A percentile compares a stretch with the other conserved stretches of the same genome.
phyloP scores from a whole-genome alignment of 139 green algal species.

The Chlamydomonas schloesseri region DNA sequence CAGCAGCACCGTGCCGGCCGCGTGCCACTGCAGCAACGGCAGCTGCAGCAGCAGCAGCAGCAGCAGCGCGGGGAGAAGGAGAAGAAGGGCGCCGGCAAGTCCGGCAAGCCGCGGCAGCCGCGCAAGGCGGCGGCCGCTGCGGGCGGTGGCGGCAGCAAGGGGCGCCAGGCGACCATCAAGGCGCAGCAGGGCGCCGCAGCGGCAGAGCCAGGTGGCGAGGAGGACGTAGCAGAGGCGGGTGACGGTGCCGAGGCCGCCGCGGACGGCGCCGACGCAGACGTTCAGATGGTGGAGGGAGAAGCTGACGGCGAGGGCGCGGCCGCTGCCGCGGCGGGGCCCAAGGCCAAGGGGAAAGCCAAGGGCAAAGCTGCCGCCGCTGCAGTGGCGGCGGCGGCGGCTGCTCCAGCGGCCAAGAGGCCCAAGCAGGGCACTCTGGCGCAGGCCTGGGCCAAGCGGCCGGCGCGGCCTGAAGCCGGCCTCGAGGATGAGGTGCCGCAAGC shows the following conservation, averaged over 20 bases:
- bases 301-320: neutral
- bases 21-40: slow-evolving; percentile 1
- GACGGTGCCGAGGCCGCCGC: neutral
- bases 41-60: neutral
- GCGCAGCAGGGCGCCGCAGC: neutral
- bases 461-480: neutral
- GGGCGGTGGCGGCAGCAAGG: neutral
- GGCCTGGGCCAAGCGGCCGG: slow-evolving; percentile 10
- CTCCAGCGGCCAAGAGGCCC: neutral
- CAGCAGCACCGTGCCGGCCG: neutral
- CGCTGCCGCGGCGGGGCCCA: neutral
- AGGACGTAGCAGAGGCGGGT: neutral
- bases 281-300: neutral
- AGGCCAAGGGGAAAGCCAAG: neutral
- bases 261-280: neutral
- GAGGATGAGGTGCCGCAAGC: neutral
- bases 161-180: neutral
- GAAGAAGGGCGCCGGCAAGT: neutral
- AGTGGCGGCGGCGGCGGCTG: neutral
- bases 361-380: neutral
- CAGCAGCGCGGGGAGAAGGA: neutral
- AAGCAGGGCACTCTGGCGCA: slow-evolving; percentile 10
- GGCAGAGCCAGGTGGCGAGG: neutral
- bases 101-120: neutral
- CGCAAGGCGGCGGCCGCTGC: neutral